These are phyloP conservation scores for Chalciporus sphaerocephalus DNA, from an alignment of 768 basidiomycete species.

Conservation along the genomic window DNA sequence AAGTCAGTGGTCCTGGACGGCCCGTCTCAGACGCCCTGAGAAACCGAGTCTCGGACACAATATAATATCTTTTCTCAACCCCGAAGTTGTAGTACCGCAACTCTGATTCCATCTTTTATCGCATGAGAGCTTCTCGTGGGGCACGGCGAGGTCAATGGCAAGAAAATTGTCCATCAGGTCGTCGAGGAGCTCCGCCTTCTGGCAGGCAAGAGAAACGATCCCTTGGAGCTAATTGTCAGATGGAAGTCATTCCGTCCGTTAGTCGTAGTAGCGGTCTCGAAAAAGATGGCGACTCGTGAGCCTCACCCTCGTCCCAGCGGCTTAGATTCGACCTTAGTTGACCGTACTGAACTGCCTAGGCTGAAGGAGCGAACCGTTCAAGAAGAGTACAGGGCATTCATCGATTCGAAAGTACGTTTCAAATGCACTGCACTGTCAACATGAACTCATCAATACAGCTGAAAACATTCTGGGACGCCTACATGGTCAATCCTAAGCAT, in stretches of 20 bases:
- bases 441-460: conserved; percentile 36
- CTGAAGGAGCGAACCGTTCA: conserved; percentile 57
- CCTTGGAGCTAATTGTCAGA: conserved; percentile 27
- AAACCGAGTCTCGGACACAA: too few relatives aligned
- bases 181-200: background rate
- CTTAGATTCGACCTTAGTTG: conserved; percentile 17
- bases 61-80: too few relatives aligned
- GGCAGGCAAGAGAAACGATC: background rate
- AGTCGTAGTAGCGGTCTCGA: conserved; percentile 75
- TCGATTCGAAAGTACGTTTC: conserved; percentile 57
- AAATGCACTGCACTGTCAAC: background rate
- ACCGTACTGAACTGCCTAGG: conserved; percentile 41
- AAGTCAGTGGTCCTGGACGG: background rate
- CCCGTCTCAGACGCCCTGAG: background rate
- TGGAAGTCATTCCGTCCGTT: conserved; percentile 68
- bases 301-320: background rate
- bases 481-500: conserved; percentile 23
- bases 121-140: conserved; percentile 14
- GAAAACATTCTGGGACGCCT: conserved; percentile 41
- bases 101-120: background rate
- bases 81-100: too few relatives aligned
- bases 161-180: conserved; percentile 2
- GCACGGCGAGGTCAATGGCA: conserved; percentile 11
- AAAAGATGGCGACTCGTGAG: conserved; percentile 73
- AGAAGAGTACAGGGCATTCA: conserved; percentile 62